Base-by-base conservation (phyloP, 768 basidiomycete species). In the Leccinum disarticulatum region DNA sequence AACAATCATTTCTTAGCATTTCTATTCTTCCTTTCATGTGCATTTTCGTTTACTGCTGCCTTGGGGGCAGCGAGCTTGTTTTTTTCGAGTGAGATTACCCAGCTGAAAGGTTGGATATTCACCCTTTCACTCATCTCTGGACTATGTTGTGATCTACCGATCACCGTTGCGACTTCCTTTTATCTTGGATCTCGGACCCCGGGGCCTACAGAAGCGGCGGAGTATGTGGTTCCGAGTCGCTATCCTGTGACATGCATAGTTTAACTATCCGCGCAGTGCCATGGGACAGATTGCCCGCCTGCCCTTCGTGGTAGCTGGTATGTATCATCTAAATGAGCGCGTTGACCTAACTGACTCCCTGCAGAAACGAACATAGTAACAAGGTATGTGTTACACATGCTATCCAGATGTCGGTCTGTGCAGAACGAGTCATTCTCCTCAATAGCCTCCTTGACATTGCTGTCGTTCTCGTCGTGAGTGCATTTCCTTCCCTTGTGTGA, bases 21-120 rank as follows among this genome's bases (percentile, higher is more conserved):
- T 9, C 4, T 52, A 17, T 52, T 61, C 43, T 65, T 65, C 10
- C 28, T 62, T 33, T 43, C 50, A 13, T 70, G 66, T 53, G 51
- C 67, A 4, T 63, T 69, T 54, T 53, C 66, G 11, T 65, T 70
- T 27, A 68, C 63, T n/a, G 63, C 55, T 54, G 66, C 63, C 35
- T 57, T 67, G 60, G 68, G 68, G 1, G 63, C 60, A 13, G 63
- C 66, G 3, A 55, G 59, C 19, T n/a, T 49, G 46, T 70, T 70
- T 38, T 69, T 70, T 36, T 38, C 60, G 6, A 27, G 31, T 19
- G 17, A 30, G 3, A 61, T 51, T 6, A 4, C 53, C 11, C 31
- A 25, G 14, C 49, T 67, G 51, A 56, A 46, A 6, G 38, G 31
- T 22, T 67, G 68, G 68, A 57, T 63, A 54, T 63, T 69, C 46